Evolutionary conservation across 495 filamentous ascomycete genomes (phyloP).

Genomic region (Penicillium silybi): DNA sequence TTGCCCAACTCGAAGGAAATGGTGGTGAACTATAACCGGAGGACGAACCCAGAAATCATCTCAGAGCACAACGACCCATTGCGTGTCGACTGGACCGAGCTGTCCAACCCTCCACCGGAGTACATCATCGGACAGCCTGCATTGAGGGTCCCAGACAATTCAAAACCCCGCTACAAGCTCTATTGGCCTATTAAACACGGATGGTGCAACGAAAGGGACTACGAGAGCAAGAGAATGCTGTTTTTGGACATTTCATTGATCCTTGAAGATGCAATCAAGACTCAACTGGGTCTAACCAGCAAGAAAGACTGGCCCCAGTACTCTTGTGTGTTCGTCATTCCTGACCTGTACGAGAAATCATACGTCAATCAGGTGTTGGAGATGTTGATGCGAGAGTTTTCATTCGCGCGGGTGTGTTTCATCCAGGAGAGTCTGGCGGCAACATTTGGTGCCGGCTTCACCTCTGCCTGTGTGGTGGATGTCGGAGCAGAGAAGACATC

Average conservation of each 20-base stretch:
- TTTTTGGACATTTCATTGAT: conserved; percentile 83
- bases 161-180: conserved; percentile 83
- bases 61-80: conserved; percentile 90
- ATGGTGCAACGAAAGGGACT: conserved; percentile 86
- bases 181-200: conserved; percentile 89
- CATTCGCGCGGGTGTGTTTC: conserved; percentile 82
- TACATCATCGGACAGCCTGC: conserved; percentile 80
- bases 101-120: conserved; percentile 61
- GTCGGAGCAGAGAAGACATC: conserved; percentile 98
- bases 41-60: conserved; percentile 76
- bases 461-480: conserved; percentile 89
- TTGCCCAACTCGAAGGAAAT: conserved; percentile 94
- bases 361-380: conserved; percentile 83
- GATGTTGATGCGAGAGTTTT: conserved; percentile 80
- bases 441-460: conserved; percentile 93
- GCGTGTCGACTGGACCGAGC: conserved; percentile 92
- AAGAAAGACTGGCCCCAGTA: conserved; percentile 84
- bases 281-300: conserved; percentile 70
- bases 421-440: conserved; percentile 94
- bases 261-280: conserved; percentile 78
- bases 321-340: conserved; percentile 90
- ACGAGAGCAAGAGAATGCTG: conserved; percentile 67
- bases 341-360: conserved; percentile 90
- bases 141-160: conserved; percentile 80
- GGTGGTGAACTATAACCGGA: conserved; percentile 86